phyloP scores from a whole-genome alignment of 164 flowering plant genomes.

The Sedum album region DNA sequence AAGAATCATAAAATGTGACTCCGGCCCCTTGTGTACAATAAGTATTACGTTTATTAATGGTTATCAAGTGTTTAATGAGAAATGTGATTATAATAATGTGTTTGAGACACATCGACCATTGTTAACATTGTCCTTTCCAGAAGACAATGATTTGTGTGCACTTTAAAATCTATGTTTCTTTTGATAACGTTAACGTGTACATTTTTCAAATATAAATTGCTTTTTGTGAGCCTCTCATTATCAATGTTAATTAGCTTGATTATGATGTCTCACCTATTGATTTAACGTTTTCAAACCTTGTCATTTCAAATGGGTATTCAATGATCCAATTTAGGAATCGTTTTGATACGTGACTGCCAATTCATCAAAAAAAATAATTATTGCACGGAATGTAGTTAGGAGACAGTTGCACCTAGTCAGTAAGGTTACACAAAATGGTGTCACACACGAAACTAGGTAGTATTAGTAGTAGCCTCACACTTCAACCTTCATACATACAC shows the following conservation, averaged over 20 bases:
- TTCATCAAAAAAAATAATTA: not conserved
- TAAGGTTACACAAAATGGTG: not conserved
- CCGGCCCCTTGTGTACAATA: too few relatives aligned
- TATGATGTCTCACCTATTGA: not conserved
- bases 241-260: not conserved
- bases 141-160: not conserved
- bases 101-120: not conserved
- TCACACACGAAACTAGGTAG: too few relatives aligned
- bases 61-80: too few relatives aligned
- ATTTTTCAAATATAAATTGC: too few relatives aligned
- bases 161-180: not conserved
- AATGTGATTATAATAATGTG: not conserved
- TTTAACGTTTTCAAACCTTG: not conserved
- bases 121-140: not conserved
- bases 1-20: too few relatives aligned
- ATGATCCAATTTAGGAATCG: not conserved
- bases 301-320: not conserved
- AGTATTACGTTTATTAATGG: too few relatives aligned
- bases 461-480: constrained; percentile 4
- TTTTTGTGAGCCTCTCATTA: not conserved
- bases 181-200: not conserved
- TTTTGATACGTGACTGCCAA: not conserved
- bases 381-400: not conserved
- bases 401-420: too few relatives aligned
- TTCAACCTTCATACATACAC: not conserved